Base-by-base conservation (phyloP, 306 rosid genomes). In the Quercus mongolica region DNA sequence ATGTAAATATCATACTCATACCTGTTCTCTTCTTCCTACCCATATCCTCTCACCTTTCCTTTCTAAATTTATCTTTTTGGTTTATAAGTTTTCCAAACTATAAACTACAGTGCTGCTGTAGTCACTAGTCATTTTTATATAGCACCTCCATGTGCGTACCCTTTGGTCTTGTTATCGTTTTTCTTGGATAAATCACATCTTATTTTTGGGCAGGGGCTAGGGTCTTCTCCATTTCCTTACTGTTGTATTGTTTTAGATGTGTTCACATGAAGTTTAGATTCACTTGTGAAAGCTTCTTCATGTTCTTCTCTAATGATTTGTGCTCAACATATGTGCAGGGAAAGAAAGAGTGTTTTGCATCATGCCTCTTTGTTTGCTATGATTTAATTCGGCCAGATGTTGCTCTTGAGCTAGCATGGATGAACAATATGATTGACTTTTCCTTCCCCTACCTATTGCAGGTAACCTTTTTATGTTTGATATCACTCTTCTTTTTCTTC, bases 261-360 rank as follows among this genome's bases (percentile, higher is more conserved):
- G n/a, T 11, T 41, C 21, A 23, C 44, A 8, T 70, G 9, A 20
- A 70, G 55, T 44, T 69, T 38, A 25, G 56, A 13, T 38, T 19
- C 6, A 59, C 54, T 0, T 49, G 20, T 17, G 70, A 64, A 64
- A 30, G 6, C 33, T 64, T 21, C 70, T 30, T 17, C 41, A 7
- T 30, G 10, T 31, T 30, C 20, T 15, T 64, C 44, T 64, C 46
- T 64, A 59, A 59, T 59, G 5, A 26, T 49, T 49, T 12, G 54
- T 49, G 17, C 54, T 49, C 5, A 49, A 49, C 17, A 11, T 49
- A 3, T 69, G 46, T 88, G 80, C 96, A 96, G 99, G 98, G 98
- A 85, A 96, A 93, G 96, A 96, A 96, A 85, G 99, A 96, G 84
- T 96, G 98, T 88, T 93, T 91, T 81, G 99, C 99, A 19, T 91